These are phyloP conservation scores for Aspergillus aculeatus DNA, from an alignment of 2,329 filamentous ascomycete genomes.

Conservation along the genomic window DNA sequence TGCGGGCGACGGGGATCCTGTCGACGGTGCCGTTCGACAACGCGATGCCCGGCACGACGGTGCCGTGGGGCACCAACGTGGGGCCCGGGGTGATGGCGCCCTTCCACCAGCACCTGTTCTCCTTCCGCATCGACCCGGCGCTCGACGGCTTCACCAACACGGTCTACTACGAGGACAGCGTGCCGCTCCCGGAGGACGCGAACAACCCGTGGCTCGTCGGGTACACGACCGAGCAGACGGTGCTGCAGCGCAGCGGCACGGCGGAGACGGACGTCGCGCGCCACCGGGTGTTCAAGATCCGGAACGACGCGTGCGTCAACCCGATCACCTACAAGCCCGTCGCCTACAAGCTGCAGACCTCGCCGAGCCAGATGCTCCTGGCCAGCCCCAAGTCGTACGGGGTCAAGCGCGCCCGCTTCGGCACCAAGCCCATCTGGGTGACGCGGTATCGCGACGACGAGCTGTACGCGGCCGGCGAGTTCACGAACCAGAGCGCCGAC, in stretches of 20 bases:
- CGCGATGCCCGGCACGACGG: constrained; percentile 55
- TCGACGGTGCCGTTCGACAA: constrained; percentile 66
- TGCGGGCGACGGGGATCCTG: constrained; percentile 67
- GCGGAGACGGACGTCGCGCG: constrained; percentile 54
- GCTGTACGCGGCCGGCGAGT: constrained; percentile 53
- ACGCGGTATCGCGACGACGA: constrained; percentile 55
- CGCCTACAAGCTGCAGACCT: constrained; percentile 51
- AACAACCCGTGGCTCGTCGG: constrained; percentile 62
- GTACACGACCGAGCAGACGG: constrained; percentile 56
- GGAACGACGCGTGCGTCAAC: constrained; percentile 49
- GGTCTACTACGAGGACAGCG: constrained; percentile 57
- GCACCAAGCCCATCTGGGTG: constrained; percentile 56
- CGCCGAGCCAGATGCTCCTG: constrained; percentile 51
- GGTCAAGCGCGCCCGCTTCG: constrained; percentile 50
- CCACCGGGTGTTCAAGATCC: constrained; percentile 54
- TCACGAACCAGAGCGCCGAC: constrained; percentile 53
- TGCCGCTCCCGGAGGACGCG: constrained; percentile 52
- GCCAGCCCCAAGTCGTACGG: constrained; percentile 48
- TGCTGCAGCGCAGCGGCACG: constrained; percentile 50
- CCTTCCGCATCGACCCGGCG: constrained; percentile 62
- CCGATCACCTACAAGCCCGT: constrained; percentile 47
- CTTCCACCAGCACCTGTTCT: constrained; percentile 77
- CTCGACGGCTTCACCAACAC: constrained; percentile 58
- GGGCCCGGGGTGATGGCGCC: constrained; percentile 67
- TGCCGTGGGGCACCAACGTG: constrained; percentile 68